phyloP scores from a whole-genome alignment of 345 rosid species.

The Eucalyptus viminalis region DNA sequence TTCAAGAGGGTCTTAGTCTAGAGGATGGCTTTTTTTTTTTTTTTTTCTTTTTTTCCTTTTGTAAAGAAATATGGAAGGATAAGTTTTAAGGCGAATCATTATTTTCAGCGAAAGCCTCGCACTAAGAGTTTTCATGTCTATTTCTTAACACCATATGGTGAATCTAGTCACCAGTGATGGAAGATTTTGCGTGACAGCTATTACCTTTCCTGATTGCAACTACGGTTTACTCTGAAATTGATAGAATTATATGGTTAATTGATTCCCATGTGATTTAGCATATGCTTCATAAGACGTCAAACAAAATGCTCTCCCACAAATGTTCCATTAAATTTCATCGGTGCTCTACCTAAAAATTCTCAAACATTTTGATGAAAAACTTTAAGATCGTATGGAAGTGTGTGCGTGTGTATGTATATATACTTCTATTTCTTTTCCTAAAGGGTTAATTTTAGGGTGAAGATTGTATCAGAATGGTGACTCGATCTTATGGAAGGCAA shows the following conservation, averaged over 20 bases:
- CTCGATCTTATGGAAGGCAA: neutral
- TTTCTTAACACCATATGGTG: neutral
- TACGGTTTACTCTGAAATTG: neutral
- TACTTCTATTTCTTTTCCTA: neutral
- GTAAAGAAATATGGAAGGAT: neutral
- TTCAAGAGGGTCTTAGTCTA: neutral
- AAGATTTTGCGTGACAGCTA: neutral
- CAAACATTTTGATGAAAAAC: neutral
- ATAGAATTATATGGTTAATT: neutral
- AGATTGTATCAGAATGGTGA: neutral
- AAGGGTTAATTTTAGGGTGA: neutral
- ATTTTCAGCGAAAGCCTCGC: neutral
- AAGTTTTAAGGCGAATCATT: neutral
- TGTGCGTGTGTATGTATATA: neutral
- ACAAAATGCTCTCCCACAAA: neutral
- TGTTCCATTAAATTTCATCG: neutral
- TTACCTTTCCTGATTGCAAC: neutral
- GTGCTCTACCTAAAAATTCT: neutral
- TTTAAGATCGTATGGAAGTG: neutral
- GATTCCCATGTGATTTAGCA: neutral
- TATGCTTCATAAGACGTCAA: neutral
- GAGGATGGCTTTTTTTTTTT: neutral
- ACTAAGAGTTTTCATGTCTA: neutral
- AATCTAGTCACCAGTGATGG: neutral
- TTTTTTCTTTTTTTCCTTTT: neutral